Evolutionary conservation across 192 early-diverging fungal genomes (phyloP), one percentile per base, ranked within the genome.

Genomic region (Thamnidium elegans): DNA sequence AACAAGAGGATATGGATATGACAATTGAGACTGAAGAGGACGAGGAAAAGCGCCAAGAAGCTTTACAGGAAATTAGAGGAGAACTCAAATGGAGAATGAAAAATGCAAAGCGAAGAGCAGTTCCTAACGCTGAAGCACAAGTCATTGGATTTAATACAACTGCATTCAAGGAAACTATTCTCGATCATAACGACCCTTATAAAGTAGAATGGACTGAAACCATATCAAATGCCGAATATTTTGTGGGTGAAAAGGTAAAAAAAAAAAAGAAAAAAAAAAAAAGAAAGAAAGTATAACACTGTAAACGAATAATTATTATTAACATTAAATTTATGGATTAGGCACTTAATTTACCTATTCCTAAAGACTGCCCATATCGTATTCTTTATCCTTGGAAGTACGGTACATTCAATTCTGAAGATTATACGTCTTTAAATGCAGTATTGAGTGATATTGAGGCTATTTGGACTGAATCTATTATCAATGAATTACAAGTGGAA

Each of bases 131-230:
- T 4, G 81, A 84, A 55, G 63, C 81, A 10, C 88, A 91, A 55
- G 90, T 93, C 1, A 59, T 79, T 8, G 82, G 84, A 2, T 94
- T 86, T 76, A 96, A 96, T 59, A 68, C 75, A 11, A 79, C 87
- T 42, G 72, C 86, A 13, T 59, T 53, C 23, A 79, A 85, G 6
- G 90, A 92, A 58, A 76, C 63, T 0, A 93, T 95, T 71, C 76
- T 83, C 19, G 92, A 94, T 71, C 91, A 94, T 67, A 96, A 96
- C 68, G 94, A 96, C 64, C 93, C 93, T 6, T 92, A 90, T 70
- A 87, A 89, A 56, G 85, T 94, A 17, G 94, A 96, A 43, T 96
- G 94, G 94, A 86, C 88, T 0, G 67, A 85, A 0, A 60, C 71
- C n/a, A 80, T 55, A 11, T 81, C 86, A 4, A 34, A 21, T 32